Evolutionary conservation across 768 basidiomycete genomes (phyloP).

Genomic region (Suillus spraguei): DNA sequence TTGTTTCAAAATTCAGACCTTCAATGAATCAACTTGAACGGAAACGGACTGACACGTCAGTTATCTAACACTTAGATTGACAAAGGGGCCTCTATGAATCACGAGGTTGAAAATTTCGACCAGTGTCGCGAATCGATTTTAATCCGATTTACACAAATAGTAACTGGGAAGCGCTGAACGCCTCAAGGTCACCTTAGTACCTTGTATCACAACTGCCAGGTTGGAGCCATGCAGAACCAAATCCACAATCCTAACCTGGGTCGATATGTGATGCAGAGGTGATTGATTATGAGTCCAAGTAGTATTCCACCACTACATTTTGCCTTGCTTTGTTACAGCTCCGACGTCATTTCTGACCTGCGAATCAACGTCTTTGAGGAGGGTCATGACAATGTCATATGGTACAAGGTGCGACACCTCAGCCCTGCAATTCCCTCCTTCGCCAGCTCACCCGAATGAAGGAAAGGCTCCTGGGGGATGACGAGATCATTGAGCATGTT

Average conservation of each 20-base stretch:
- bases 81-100: too few relatives aligned
- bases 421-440: not conserved
- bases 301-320: not conserved
- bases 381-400: conserved; percentile 56
- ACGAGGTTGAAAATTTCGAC: too few relatives aligned
- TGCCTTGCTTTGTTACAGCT: conserved; percentile 41
- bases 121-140: not conserved
- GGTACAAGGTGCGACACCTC: conserved; percentile 64
- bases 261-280: conserved; percentile 37
- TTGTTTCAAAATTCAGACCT: not conserved
- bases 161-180: not conserved
- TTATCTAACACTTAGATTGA: too few relatives aligned
- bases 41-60: too few relatives aligned
- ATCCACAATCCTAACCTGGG: conserved; percentile 31
- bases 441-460: conserved; percentile 34
- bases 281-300: conserved; percentile 5
- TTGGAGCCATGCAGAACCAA: conserved; percentile 19
- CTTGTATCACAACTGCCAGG: not conserved
- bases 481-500: conserved; percentile 76
- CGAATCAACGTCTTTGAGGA: conserved; percentile 65
- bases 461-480: conserved; percentile 74
- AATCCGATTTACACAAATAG: not conserved
- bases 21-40: not conserved
- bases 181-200: not conserved
- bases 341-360: conserved; percentile 74